Evolutionary conservation across 257 asterid species (phyloP), one percentile per base, ranked within the genome.

Genomic region (Euphrasia confusa): DNA sequence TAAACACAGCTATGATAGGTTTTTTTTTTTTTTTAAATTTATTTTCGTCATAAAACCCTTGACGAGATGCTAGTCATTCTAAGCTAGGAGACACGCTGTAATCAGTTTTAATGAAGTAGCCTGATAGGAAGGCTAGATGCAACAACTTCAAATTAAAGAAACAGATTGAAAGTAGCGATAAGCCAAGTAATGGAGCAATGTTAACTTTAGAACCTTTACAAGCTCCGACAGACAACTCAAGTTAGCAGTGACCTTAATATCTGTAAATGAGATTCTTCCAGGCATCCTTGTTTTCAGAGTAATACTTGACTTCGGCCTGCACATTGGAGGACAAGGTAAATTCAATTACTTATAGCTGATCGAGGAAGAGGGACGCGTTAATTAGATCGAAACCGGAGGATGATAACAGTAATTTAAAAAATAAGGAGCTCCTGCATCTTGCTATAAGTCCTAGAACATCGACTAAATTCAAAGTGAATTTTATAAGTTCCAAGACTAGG

Each of bases 241-340:
- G 28, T 17, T 15, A 17, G 56, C 56, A 17, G 12, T 50, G 28
- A 17, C 56, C 56, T 50, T 50, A 50, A 50, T 50, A 50, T 50
- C 56, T 50, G 56, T 50, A 5, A 8, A 50, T 50, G 28, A 50
- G 56, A 50, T 17, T 15, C 56, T 50, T 50, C 56, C 56, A 50
- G 13, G 56, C 56, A 50, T 50, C 56, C 28, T 50, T 50, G 56
- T 50, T 50, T 50, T 50, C 56, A 1, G 56, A 50, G 21, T 50
- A 50, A 21, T 50, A 50, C 56, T 50, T 17, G 11, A 50, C 21
- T 13, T 50, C 56, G 9, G 56, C 56, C 56, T 50, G 56, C 56
- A 14, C 10, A 15, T 15, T 14, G 28, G 10, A 0, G 12, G 15
- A 15, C 26, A 14, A 50, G 10, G 28, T 15, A 17, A 14, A 15